Evolutionary conservation across 1,284 basidiomycete genomes (phyloP), one percentile per base, ranked within the genome.

Genomic region (Rhodotorula sp.): DNA sequence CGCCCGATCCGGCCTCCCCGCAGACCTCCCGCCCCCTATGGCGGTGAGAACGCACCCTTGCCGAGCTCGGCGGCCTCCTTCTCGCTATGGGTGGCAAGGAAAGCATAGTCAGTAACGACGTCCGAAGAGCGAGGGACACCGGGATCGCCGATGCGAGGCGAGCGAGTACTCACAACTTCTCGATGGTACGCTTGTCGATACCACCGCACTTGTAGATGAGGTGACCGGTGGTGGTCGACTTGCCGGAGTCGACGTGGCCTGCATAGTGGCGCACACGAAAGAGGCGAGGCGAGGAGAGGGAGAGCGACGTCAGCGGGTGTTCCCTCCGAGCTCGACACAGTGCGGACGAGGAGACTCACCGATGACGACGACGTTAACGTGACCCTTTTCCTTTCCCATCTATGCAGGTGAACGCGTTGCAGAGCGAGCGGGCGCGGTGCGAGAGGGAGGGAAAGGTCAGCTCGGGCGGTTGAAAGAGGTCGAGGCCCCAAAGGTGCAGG

Each of bases 201-300:
- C 96, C 96, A 89, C 95, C 95, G 84, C 95, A 99, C 90, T 99
- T 98, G 93, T 98, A 98, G 89, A 99, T 99, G 85, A 99, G 87
- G 87, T 99, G 96, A 80, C 96, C 96, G 81, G 96, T 99, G 82
- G 95, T 99, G 84, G 95, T 99, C 77, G 95, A 98, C 87, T 98
- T 98, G 80, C 95, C 75, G 64, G 73, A 76, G 68, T 75, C 75
- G 75, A 76, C 75, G 73, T 73, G 70, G 48, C 69, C 69, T 68
- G 54, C 37, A 60, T 15, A 24, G 49, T 42, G 59, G 20, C n/a
- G 29, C 45, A 29, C 20, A 20, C 6, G 26, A 5, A 22, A 18
- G 46, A 53, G 46, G 12, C 46, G 46, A 48, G 46, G 49, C 42
- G 64, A 37, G 64, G 33, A 18, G 59, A 24, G 30, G 26, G 30